Conservation (phyloP, 1,139 yeast species). For the Tardiomyces depauwii region DNA sequence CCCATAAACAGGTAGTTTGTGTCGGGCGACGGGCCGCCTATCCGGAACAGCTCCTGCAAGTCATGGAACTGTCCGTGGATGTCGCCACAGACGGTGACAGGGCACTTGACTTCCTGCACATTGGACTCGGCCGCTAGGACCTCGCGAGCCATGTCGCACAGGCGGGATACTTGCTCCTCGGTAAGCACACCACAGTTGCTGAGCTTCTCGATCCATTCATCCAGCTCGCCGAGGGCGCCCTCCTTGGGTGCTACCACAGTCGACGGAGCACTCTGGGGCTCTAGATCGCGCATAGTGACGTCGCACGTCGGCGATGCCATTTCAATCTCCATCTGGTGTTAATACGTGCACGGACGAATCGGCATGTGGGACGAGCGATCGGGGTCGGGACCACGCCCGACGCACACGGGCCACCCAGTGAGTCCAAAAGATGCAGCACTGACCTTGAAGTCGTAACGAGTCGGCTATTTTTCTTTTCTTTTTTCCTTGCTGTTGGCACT, state of each 20-base stretch:
- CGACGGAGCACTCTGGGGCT: too few relatives aligned
- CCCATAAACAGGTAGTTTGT: constrained; percentile 69
- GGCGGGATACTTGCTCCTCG: constrained; percentile 65
- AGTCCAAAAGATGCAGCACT: too few relatives aligned
- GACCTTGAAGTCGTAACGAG: too few relatives aligned
- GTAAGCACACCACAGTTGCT: constrained; percentile 69
- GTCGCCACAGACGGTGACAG: constrained; percentile 87
- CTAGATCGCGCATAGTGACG: background rate
- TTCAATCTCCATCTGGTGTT: background rate
- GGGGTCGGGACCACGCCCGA: too few relatives aligned
- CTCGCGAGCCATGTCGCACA: constrained; percentile 48
- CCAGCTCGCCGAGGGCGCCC: constrained; percentile 47
- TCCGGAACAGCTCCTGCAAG: constrained; percentile 61
- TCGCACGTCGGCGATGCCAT: background rate
- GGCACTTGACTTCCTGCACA: constrained; percentile 85
- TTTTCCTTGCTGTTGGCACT: too few relatives aligned
- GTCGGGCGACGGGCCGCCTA: constrained; percentile 75
- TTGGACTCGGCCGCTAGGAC: constrained; percentile 31
- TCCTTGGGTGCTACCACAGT: background rate
- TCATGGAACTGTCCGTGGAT: constrained; percentile 93
- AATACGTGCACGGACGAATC: too few relatives aligned
- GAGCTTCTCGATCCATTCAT: constrained; percentile 76
- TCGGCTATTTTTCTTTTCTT: too few relatives aligned
- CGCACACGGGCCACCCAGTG: too few relatives aligned
- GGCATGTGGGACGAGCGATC: too few relatives aligned